Conservation (phyloP, 2,329 filamentous ascomycete species). For the Nannizzia gypsea region DNA sequence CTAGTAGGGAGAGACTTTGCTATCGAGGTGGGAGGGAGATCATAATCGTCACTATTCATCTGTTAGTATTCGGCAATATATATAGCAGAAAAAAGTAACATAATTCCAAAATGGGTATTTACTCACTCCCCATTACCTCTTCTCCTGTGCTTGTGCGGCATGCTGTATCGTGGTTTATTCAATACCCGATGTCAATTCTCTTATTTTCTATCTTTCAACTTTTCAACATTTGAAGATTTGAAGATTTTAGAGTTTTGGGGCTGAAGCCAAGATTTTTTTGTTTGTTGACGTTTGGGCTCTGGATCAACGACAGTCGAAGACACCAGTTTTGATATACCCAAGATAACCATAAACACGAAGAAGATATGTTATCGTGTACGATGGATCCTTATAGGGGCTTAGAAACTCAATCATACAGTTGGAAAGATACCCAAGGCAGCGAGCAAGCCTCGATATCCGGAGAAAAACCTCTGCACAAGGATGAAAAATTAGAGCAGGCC, state of each 20-base stretch:
- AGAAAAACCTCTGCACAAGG: too few species aligned
- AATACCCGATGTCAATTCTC: background rate
- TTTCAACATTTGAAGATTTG: constrained; percentile 10
- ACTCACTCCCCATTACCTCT: constrained; percentile 42
- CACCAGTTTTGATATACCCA: background rate
- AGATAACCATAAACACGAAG: background rate
- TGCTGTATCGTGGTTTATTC: constrained; percentile 25
- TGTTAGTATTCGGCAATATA: constrained; percentile 22
- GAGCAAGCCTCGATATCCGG: too few species aligned
- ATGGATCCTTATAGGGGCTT: background rate
- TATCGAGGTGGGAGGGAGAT: constrained; percentile 49
- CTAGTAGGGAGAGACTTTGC: constrained; percentile 49
- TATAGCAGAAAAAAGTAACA: constrained; percentile 11
- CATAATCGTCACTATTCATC: constrained; percentile 28
- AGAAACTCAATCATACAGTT: too few species aligned
- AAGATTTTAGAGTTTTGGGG: background rate
- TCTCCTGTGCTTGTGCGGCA: constrained; percentile 83
- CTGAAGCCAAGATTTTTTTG: background rate
- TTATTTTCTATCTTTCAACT: background rate
- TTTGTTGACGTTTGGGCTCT: background rate
- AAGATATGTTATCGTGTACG: background rate
- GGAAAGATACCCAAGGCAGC: too few species aligned
- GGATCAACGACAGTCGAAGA: background rate
- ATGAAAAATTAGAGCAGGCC: background rate
- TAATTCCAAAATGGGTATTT: background rate